Conservation (phyloP, 2,329 filamentous ascomycete genomes). For the Nemania abortiva region DNA sequence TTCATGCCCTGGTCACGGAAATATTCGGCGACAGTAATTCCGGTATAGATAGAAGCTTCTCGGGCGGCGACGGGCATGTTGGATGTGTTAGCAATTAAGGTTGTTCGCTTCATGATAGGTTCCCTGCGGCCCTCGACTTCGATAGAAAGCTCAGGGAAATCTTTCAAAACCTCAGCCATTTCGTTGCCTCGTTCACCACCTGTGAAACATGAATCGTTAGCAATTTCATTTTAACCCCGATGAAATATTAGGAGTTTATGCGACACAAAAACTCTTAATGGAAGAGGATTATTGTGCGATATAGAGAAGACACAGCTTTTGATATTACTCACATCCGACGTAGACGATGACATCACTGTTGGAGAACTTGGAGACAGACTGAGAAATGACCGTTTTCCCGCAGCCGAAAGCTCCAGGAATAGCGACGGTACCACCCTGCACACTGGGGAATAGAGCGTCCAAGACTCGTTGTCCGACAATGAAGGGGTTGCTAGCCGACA, state of each 20-base stretch:
- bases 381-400: slow-evolving; percentile 98
- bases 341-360: slow-evolving; percentile 99
- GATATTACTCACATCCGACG: slow-evolving; percentile 73
- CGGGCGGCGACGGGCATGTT: slow-evolving; percentile 99
- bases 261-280: background rate
- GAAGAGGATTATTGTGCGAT: background rate
- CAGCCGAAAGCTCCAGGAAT: slow-evolving; percentile 99
- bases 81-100: slow-evolving; percentile 97
- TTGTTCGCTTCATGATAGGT: slow-evolving; percentile 99
- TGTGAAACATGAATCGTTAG: slow-evolving; percentile 19
- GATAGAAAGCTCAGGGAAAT: slow-evolving; percentile 98
- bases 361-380: slow-evolving; percentile 99
- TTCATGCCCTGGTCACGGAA: slow-evolving; percentile 97
- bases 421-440: slow-evolving; percentile 96
- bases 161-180: slow-evolving; percentile 99
- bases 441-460: slow-evolving; percentile 94
- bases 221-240: background rate
- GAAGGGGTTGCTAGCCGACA: slow-evolving; percentile 89
- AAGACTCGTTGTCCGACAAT: slow-evolving; percentile 97
- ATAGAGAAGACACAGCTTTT: background rate
- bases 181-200: slow-evolving; percentile 93
- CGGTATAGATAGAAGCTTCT: slow-evolving; percentile 99
- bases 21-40: slow-evolving; percentile 93
- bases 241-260: background rate
- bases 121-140: slow-evolving; percentile 94